Evolutionary conservation across 2,329 filamentous ascomycete species (phyloP).

Genomic region (Colletotrichum coccodes): DNA sequence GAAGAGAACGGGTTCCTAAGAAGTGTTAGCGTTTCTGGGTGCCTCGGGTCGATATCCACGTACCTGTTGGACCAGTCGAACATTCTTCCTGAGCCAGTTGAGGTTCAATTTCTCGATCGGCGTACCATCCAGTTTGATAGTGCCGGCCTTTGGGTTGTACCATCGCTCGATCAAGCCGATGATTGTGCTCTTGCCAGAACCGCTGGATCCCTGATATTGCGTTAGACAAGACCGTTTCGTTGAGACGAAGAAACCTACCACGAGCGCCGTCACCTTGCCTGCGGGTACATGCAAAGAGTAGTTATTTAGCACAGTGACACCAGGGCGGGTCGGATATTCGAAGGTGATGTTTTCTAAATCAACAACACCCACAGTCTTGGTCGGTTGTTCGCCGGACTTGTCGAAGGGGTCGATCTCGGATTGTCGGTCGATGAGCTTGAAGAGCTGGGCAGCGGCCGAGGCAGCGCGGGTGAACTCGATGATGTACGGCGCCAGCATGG

Average conservation of each 20-base stretch:
- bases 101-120: constrained; percentile 47
- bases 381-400: constrained; percentile 42
- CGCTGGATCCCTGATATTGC: constrained; percentile 37
- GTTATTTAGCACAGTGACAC: constrained; percentile 51
- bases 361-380: constrained; percentile 44
- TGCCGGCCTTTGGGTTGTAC: constrained; percentile 47
- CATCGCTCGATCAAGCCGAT: constrained; percentile 51
- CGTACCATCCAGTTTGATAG: constrained; percentile 48
- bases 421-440: constrained; percentile 48
- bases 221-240: not conserved
- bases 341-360: constrained; percentile 54
- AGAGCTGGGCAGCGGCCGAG: constrained; percentile 47
- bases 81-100: constrained; percentile 49
- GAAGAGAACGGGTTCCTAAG: constrained; percentile 49
- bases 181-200: constrained; percentile 52
- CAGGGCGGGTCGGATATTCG: constrained; percentile 55
- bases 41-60: not conserved
- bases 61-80: constrained; percentile 49
- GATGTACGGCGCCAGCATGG: constrained; percentile 47
- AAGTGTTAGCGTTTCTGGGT: not conserved
- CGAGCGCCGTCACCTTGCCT: constrained; percentile 55
- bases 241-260: constrained; percentile 38
- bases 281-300: constrained; percentile 55
- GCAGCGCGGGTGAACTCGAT: constrained; percentile 51
- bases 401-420: constrained; percentile 50